Percentiles rank a stretch among this genome's conserved stretches.
These are phyloP conservation scores for Xylariaceae sp. DNA, from an alignment of 2,329 filamentous ascomycete genomes.

Conservation along the genomic window DNA sequence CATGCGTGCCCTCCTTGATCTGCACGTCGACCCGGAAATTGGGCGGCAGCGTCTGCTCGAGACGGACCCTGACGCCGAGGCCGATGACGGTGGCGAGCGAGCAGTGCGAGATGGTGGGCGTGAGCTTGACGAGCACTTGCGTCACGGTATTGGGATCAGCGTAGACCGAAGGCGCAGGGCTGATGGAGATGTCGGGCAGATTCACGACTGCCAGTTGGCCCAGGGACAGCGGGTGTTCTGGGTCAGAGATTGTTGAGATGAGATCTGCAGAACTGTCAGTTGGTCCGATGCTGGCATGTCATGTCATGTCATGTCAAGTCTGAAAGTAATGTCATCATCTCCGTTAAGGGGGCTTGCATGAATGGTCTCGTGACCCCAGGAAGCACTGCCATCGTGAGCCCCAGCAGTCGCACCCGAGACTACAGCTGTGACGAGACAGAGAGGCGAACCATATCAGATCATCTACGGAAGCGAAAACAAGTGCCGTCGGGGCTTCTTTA, in stretches of 20 bases:
- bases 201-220: conserved; percentile 93
- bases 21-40: conserved; percentile 88
- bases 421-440: not conserved
- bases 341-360: not conserved
- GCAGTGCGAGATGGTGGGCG: conserved; percentile 95
- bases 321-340: not conserved
- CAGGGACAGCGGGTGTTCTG: conserved; percentile 90
- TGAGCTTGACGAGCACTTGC: conserved; percentile 80
- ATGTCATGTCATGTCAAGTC: no score
- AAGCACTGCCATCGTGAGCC: not conserved
- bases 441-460: not conserved
- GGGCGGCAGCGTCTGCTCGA: conserved; percentile 86
- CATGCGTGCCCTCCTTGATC: conserved; percentile 95
- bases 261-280: conserved; percentile 57
- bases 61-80: conserved; percentile 80
- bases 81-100: conserved; percentile 95
- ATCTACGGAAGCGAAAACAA: not conserved
- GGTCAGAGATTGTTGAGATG: conserved; percentile 90
- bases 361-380: not conserved
- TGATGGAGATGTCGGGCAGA: conserved; percentile 84
- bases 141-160: conserved; percentile 53
- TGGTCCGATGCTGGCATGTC: conserved; percentile 4
- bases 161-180: conserved; percentile 55
- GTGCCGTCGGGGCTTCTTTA: not conserved
- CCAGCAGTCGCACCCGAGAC: not conserved